Evolutionary conservation across 495 filamentous ascomycete species (phyloP).

Genomic region (Pseudoneurospora amorphoporcata): DNA sequence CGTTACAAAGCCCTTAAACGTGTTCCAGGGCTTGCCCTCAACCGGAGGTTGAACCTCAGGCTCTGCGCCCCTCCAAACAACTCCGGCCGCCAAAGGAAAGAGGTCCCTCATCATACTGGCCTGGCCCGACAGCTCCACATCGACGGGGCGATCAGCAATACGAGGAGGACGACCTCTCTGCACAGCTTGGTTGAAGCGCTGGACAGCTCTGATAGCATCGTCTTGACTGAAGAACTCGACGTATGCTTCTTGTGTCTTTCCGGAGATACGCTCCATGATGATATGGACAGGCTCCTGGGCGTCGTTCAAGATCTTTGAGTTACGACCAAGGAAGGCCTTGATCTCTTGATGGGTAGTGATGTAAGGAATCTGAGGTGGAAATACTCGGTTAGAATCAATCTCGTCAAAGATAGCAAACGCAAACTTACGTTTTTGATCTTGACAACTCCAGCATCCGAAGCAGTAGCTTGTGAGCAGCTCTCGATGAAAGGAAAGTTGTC

Average conservation of each 20-base stretch:
- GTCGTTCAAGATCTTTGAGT: slow-evolving; percentile 47
- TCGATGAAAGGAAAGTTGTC: slow-evolving; percentile 36
- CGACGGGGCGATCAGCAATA: slow-evolving; percentile 55
- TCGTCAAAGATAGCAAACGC: background rate
- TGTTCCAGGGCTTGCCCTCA: slow-evolving; percentile 44
- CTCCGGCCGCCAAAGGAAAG: slow-evolving; percentile 57
- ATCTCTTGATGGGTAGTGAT: slow-evolving; percentile 55
- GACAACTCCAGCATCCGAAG: slow-evolving; percentile 18
- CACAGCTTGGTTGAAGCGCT: slow-evolving; percentile 28
- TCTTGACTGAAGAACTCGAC: slow-evolving; percentile 50
- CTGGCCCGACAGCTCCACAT: slow-evolving; percentile 51
- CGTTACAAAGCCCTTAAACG: slow-evolving; percentile 61
- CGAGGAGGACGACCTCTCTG: slow-evolving; percentile 37
- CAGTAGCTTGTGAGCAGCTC: slow-evolving; percentile 6
- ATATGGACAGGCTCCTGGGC: slow-evolving; percentile 60
- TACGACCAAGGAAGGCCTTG: slow-evolving; percentile 58
- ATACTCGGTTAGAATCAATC: background rate
- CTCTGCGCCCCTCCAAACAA: slow-evolving; percentile 44
- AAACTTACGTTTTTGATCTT: slow-evolving; percentile 27
- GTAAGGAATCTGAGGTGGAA: slow-evolving; percentile 52
- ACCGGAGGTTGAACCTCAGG: slow-evolving; percentile 34
- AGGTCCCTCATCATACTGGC: slow-evolving; percentile 52
- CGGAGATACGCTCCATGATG: slow-evolving; percentile 69
- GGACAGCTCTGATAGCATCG: slow-evolving; percentile 45
- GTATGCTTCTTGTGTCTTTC: slow-evolving; percentile 69